Evolutionary conservation across 345 rosid genomes (phyloP), one percentile per base, ranked within the genome.

Genomic region (Corchorus olitorius): DNA sequence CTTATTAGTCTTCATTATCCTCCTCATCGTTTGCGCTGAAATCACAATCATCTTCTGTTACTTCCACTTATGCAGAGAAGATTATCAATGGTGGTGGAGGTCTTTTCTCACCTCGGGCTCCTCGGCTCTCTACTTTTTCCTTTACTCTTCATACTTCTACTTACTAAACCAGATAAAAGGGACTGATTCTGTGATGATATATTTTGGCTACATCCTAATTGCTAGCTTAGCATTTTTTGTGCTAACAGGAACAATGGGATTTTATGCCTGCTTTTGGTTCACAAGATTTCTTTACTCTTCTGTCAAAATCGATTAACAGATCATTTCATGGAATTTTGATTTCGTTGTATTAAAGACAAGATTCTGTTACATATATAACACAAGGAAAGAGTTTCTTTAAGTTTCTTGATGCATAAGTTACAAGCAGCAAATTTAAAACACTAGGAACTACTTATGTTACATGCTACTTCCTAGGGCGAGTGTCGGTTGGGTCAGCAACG

Each of bases 401-500:
- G 6, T 56, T 55, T 55, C 60, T 41, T 41, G 9, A 5, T 45
- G 8, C 48, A 7, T 45, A 9, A 6, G 10, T 19, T 11, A 14
- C 33, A 64, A 55, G 65, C 20, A 45, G 22, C n/a, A 61, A 53
- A n/a, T n/a, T n/a, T n/a, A n/a, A 77, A 70, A 34, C 64, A 16
- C 0, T 58, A 49, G 4, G 43, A 49, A 27, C 22, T 68, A 14
- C 0, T 68, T 50, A 16, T 34, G 16, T 6, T 50, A 48, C 13
- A 49, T 69, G 14, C 73, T 50, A 73, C 37, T 73, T 73, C 66
- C 76, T 20, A n/a, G 76, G 76, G 72, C 63, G 54, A 81, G 76
- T 55, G 13, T 59, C 35, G 0, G 16, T 1, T 65, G 84, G 54
- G 22, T 75, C 65, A 19, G 65, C 76, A 34, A 77, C 70, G 6